Conservation (phyloP, 805 yeast species). For the Komagataella pseudopastoris region DNA sequence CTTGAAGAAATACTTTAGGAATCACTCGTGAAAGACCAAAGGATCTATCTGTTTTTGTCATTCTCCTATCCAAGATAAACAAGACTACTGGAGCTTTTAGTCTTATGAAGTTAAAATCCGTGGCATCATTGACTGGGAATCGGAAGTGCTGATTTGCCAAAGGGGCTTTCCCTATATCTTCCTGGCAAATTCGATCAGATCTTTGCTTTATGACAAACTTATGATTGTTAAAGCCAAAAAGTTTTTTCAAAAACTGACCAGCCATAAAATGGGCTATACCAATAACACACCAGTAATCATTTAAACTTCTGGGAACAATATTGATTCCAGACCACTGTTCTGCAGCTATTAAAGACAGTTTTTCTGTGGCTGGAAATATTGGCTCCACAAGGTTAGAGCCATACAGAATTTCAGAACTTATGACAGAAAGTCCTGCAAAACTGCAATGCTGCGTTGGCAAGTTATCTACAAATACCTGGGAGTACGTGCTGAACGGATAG, state of each 20-base stretch:
- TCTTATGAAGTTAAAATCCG: conserved; percentile 54
- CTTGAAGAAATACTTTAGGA: conserved; percentile 83
- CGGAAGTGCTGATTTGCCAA: conserved; percentile 56
- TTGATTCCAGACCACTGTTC: conserved; percentile 91
- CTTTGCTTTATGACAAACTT: conserved; percentile 53
- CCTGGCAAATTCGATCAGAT: conserved; percentile 53
- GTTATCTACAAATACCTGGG: conserved; percentile 61
- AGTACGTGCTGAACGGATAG: conserved; percentile 77
- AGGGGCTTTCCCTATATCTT: conserved; percentile 72
- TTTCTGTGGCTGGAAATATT: conserved; percentile 53
- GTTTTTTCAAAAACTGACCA: conserved; percentile 44
- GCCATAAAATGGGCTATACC: conserved; percentile 85
- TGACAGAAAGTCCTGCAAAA: conserved; percentile 63
- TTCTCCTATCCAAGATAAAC: conserved; percentile 73
- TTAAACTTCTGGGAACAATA: conserved; percentile 64
- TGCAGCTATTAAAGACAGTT: conserved; percentile 57
- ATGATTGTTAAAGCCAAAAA: conserved; percentile 80
- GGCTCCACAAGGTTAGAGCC: conserved; percentile 72
- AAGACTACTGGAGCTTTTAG: conserved; percentile 80
- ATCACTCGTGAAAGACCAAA: conserved; percentile 85
- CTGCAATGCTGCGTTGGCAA: conserved; percentile 34
- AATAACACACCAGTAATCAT: conserved; percentile 80
- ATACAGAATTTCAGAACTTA: conserved; percentile 51
- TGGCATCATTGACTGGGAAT: conserved; percentile 43
- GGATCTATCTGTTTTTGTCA: conserved; percentile 93